Conservation (phyloP, 1,284 basidiomycete species). For the Cryptococcus depauperatus region DNA sequence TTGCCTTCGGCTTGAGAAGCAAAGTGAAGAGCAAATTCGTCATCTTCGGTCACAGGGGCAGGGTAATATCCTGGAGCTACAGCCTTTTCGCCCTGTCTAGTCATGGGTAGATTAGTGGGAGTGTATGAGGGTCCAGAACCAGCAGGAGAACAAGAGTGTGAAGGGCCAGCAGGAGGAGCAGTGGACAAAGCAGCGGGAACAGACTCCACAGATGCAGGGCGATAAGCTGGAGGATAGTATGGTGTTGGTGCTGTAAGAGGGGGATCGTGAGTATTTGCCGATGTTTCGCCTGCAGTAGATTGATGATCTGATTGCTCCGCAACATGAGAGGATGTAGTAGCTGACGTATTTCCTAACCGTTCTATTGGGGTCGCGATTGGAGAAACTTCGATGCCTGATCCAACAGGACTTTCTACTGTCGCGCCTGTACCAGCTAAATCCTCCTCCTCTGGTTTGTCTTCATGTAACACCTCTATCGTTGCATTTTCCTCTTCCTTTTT, state of each 20-base stretch:
- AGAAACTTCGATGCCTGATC: background rate
- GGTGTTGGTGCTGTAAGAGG: constrained; percentile 2
- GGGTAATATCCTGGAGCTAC: constrained; percentile 40
- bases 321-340: no score
- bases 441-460: constrained; percentile 12
- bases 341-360: no score
- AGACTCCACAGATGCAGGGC: constrained; percentile 37
- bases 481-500: constrained; percentile 8
- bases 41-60: constrained; percentile 40
- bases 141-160: background rate
- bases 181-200: constrained; percentile 11
- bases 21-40: constrained; percentile 37
- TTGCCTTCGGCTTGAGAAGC: constrained; percentile 38
- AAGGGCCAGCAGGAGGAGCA: constrained; percentile 2
- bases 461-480: constrained; percentile 2
- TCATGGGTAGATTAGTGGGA: background rate
- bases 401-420: background rate
- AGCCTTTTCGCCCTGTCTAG: constrained; percentile 29
- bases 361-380: background rate
- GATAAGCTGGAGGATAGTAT: constrained; percentile 39
- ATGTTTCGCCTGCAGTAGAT: background rate
- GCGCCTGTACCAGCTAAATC: constrained; percentile 1
- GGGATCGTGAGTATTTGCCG: background rate
- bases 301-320: no score
- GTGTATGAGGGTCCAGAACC: background rate